Evolutionary conservation across 805 yeast genomes (phyloP).

Genomic region (Tetrapisispora pingtungensis): DNA sequence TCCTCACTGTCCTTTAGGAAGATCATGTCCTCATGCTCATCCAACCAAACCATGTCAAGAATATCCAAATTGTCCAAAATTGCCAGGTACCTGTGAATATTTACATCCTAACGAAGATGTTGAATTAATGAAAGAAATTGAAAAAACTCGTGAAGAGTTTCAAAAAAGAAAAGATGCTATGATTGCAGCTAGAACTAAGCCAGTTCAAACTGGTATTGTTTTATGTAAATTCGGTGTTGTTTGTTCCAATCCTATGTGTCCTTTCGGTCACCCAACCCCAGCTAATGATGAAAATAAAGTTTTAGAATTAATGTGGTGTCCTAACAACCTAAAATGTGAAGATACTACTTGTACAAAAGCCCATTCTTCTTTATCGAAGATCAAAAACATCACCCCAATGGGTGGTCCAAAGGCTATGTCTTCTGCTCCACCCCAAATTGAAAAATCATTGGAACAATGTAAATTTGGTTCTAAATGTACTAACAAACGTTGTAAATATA

Average conservation of each 20-base stretch:
- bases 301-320: constrained; percentile 64
- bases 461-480: constrained; percentile 70
- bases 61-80: constrained; percentile 68
- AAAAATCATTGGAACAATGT: constrained; percentile 67
- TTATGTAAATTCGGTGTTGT: constrained; percentile 67
- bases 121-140: constrained; percentile 57
- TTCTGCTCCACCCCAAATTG: constrained; percentile 22
- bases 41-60: constrained; percentile 68
- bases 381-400: constrained; percentile 30
- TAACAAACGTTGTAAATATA: constrained; percentile 64
- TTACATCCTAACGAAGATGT: constrained; percentile 83
- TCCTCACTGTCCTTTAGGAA: constrained; percentile 57
- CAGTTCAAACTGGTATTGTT: constrained; percentile 40
- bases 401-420: constrained; percentile 8
- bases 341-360: constrained; percentile 59
- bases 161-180: constrained; percentile 34
- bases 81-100: constrained; percentile 73
- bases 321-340: constrained; percentile 53
- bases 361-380: constrained; percentile 66
- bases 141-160: constrained; percentile 46
- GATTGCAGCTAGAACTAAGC: constrained; percentile 28
- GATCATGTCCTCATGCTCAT: constrained; percentile 66
- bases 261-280: constrained; percentile 88
- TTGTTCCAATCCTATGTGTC: constrained; percentile 72
- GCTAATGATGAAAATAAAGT: constrained; percentile 68